These are phyloP conservation scores for Aaosphaeria pasadenensis DNA, from an alignment of 2,329 filamentous ascomycete species.

Conservation along the genomic window DNA sequence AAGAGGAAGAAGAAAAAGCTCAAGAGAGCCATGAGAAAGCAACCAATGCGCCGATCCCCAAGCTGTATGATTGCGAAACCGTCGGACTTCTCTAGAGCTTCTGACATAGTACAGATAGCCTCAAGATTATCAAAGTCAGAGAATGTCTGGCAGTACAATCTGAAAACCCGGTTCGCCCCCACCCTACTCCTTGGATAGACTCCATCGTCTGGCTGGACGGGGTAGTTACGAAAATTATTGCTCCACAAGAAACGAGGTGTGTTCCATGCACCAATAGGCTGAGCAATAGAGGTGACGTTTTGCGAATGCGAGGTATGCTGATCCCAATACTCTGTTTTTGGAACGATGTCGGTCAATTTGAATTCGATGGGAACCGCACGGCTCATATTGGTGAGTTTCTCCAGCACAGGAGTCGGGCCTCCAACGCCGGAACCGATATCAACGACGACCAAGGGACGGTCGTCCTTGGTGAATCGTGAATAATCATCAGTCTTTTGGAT, in stretches of 20 bases:
- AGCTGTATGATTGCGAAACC: constrained; percentile 73
- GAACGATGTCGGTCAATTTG: constrained; percentile 39
- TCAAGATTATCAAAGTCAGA: constrained; percentile 70
- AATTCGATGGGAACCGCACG: constrained; percentile 34
- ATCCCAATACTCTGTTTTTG: constrained; percentile 38
- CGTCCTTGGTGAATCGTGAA: background rate
- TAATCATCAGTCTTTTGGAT: background rate
- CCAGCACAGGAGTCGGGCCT: constrained; percentile 60
- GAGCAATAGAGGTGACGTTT: constrained; percentile 58
- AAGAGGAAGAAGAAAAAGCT: constrained; percentile 50
- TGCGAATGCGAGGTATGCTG: constrained; percentile 22
- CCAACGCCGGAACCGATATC: constrained; percentile 76
- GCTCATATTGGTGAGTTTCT: constrained; percentile 25
- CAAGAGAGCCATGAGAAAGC: constrained; percentile 27
- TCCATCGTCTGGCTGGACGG: background rate
- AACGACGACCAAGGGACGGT: constrained; percentile 60
- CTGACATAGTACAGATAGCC: constrained; percentile 59
- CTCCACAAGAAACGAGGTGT: constrained; percentile 40
- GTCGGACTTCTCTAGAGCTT: constrained; percentile 63
- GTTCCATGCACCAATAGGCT: constrained; percentile 63
- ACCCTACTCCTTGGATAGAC: background rate
- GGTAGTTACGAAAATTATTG: no score
- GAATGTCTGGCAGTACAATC: constrained; percentile 71
- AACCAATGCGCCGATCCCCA: constrained; percentile 55
- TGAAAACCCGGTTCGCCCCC: constrained; percentile 48